These are phyloP conservation scores for Solanum piurae DNA, from an alignment of 257 asterid species.

Conservation along the genomic window DNA sequence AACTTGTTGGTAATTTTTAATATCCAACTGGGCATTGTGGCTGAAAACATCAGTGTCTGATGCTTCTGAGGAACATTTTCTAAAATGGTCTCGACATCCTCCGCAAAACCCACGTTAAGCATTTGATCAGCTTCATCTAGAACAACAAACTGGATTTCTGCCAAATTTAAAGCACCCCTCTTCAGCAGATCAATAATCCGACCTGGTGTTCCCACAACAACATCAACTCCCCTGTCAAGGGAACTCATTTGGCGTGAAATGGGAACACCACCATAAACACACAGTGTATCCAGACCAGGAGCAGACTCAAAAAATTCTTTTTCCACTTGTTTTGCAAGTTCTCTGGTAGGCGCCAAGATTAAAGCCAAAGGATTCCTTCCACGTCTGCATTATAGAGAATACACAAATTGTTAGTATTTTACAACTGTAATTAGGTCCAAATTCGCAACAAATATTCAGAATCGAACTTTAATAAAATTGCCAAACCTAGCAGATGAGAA, in stretches of 20 bases:
- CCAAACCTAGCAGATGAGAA: neutral
- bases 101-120: constrained; percentile 97
- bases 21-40: constrained; percentile 95
- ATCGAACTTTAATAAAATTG: neutral
- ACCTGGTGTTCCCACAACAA: constrained; percentile 91
- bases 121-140: constrained; percentile 98
- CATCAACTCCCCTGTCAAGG: constrained; percentile 81
- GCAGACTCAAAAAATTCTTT: constrained; percentile 82
- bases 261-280: constrained; percentile 89
- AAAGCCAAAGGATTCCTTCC: constrained; percentile 79
- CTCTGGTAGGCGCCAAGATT: constrained; percentile 87
- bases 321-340: constrained; percentile 88
- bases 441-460: neutral
- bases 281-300: constrained; percentile 56
- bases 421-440: neutral
- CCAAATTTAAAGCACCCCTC: constrained; percentile 71
- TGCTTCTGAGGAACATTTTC: constrained; percentile 66
- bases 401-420: neutral
- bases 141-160: constrained; percentile 72
- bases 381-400: constrained; percentile 33
- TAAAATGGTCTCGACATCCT: constrained; percentile 77
- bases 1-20: constrained; percentile 68
- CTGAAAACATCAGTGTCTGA: constrained; percentile 97
- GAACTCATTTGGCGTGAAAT: constrained; percentile 70
- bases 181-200: constrained; percentile 84